A percentile compares a stretch with the other conserved stretches of the same genome.
phyloP scores from a whole-genome alignment of 1,139 yeast species.

The Nematodospora anomalae region DNA sequence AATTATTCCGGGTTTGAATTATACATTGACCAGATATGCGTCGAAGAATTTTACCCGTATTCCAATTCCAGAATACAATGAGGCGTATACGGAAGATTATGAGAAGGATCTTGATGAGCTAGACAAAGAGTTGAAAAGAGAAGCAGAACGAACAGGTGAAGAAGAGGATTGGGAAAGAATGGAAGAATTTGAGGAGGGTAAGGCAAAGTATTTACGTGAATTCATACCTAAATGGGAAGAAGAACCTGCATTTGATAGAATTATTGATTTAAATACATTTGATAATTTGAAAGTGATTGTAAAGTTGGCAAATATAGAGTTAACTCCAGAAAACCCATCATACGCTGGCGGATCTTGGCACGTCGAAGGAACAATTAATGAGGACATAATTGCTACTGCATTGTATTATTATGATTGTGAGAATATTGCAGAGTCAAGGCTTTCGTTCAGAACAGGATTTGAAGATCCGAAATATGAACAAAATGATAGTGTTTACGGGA shows the following conservation, averaged over 20 bases:
- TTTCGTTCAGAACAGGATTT: slow-evolving; percentile 32
- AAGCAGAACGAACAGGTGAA: slow-evolving; percentile 11
- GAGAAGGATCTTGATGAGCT: slow-evolving; percentile 9
- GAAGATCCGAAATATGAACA: slow-evolving; percentile 42
- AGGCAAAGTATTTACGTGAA: slow-evolving; percentile 16
- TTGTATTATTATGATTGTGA: slow-evolving; percentile 45
- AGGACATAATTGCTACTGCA: slow-evolving; percentile 44
- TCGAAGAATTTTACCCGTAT: slow-evolving; percentile 21
- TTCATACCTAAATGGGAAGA: slow-evolving; percentile 17
- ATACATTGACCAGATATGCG: slow-evolving; percentile 24
- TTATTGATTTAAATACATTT: slow-evolving; percentile 21
- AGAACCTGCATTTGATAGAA: slow-evolving; percentile 20
- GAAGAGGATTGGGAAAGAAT: slow-evolving; percentile 12
- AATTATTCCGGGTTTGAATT: slow-evolving; percentile 33
- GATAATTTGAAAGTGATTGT: slow-evolving; percentile 36
- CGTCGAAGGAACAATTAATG: slow-evolving; percentile 44
- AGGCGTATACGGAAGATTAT: slow-evolving; percentile 21
- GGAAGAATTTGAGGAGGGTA: slow-evolving; percentile 15
- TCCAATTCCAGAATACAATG: slow-evolving; percentile 16
- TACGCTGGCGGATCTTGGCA: slow-evolving; percentile 50
- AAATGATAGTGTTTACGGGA: slow-evolving; percentile 28
- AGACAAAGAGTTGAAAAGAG: slow-evolving; percentile 10
- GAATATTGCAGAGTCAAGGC: slow-evolving; percentile 37
- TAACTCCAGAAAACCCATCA: slow-evolving; percentile 41
- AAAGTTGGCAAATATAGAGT: slow-evolving; percentile 42